Evolutionary conservation across 495 filamentous ascomycete species (phyloP).

Genomic region (Penicillium tannophilum): DNA sequence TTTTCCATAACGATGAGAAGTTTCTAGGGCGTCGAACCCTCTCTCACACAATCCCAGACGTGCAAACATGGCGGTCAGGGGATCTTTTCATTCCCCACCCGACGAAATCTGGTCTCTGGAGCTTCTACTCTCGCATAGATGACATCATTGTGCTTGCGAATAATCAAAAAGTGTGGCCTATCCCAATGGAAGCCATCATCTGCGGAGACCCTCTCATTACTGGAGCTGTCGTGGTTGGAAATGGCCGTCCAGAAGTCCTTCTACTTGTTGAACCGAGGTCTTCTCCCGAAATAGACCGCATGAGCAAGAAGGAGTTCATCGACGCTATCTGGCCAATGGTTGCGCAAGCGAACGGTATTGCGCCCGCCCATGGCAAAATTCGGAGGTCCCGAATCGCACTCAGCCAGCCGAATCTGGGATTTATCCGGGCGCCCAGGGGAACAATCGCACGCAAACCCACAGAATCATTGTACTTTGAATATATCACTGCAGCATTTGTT

Average conservation of each 20-base stretch:
- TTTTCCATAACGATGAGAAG: conserved; percentile 25
- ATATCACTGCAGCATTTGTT: conserved; percentile 16
- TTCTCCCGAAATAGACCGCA: conserved; percentile 16
- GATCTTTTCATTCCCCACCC: conserved; percentile 58
- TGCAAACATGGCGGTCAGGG: conserved; percentile 50
- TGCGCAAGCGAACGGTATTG: conserved; percentile 22
- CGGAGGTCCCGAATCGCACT: conserved; percentile 20
- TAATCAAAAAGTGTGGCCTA: conserved; percentile 18
- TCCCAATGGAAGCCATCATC: conserved; percentile 16
- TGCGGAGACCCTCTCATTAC: conserved; percentile 8
- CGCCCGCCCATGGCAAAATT: conserved; percentile 26
- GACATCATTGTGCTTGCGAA: conserved; percentile 33
- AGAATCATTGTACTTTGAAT: conserved; percentile 20
- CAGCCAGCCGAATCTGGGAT: conserved; percentile 19
- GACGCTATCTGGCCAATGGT: conserved; percentile 30
- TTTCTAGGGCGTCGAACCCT: conserved; percentile 14
- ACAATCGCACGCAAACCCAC: conserved; percentile 20
- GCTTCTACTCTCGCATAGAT: conserved; percentile 54
- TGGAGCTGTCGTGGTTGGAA: conserved; percentile 21
- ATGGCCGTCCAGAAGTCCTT: conserved; percentile 20
- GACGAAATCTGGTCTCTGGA: conserved; percentile 48
- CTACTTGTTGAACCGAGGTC: conserved; percentile 17
- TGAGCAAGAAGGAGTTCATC: conserved; percentile 21
- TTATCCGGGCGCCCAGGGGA: conserved; percentile 20
- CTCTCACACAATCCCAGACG: conserved; percentile 27